Base-by-base conservation (phyloP, 306 rosid genomes). In the Arachis stenosperma region DNA sequence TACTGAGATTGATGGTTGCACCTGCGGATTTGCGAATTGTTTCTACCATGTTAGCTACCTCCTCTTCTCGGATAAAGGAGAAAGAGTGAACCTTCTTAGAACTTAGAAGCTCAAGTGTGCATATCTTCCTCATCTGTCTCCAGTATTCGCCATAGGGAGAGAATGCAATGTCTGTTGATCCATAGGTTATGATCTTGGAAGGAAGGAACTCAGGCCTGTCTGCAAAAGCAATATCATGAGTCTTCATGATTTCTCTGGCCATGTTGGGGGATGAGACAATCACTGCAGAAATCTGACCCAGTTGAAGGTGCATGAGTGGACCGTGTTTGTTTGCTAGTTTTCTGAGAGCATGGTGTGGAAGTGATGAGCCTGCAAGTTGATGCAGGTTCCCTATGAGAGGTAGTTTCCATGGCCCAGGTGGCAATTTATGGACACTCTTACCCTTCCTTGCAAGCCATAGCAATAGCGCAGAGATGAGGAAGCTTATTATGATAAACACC, bases 301-400 rank as follows among this genome's bases (percentile, higher is more conserved):
- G 70, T 52, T 73, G 75, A 3, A 70, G 61, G 71, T 70, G 75
- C 83, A 73, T 79, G 2, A 73, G 3, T 0, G 83, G 83, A 8
- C 83, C 79, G 61, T 60, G 43, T 17, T 42, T 62, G 6, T 14
- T 55, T 3, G 79, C 50, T 11, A 67, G 48, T 11, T 73, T 44
- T 50, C 37, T 7, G 7, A 73, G 50, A 9, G 70, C 52, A 67
- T 17, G 79, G 44, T 73, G 76, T 1, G 83, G 46, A 50, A 40
- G 67, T 67, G 55, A 47, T 47, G 79, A 42, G 6, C 70, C 48
- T 37, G 65, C 77, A 36, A 66, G 56, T 27, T 79, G 75, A 30
- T 79, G 83, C 41, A 79, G 9, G 52, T 79, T 79, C 37, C 83
- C 79, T 11, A 79, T 42, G 13, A 73, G 7, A 30, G 83, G 79